phyloP scores from a whole-genome alignment of 139 green algal species.

The Monoraphidium neglectum region DNA sequence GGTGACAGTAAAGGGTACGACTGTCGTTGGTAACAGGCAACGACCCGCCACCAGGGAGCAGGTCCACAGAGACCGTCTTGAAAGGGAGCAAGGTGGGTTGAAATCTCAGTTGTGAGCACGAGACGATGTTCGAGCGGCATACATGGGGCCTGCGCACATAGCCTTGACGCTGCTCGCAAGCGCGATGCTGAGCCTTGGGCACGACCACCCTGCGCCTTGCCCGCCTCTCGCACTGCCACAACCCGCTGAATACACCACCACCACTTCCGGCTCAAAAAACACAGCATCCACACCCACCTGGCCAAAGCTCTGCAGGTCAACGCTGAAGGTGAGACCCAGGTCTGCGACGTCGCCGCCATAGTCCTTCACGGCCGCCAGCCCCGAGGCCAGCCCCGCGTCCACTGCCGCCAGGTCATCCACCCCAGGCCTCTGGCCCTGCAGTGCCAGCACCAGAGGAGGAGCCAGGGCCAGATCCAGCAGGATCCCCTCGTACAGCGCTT shows the following conservation, averaged over 20 bases:
- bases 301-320: too few relatives aligned
- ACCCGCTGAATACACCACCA: too few relatives aligned
- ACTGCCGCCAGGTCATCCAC: slow-evolving; percentile 75
- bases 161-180: too few relatives aligned
- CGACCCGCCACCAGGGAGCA: slow-evolving; percentile 62
- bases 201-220: too few relatives aligned
- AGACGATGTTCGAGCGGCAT: too few relatives aligned
- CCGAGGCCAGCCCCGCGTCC: slow-evolving; percentile 57
- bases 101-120: too few relatives aligned
- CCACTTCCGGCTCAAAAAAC: too few relatives aligned
- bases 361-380: slow-evolving; percentile 60
- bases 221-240: too few relatives aligned
- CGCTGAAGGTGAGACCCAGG: slow-evolving; percentile 79
- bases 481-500: slow-evolving; percentile 83
- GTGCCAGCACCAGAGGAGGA: slow-evolving; percentile 25
- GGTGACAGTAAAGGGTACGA: slow-evolving; percentile 75
- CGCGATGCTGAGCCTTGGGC: too few relatives aligned
- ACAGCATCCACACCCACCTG: too few relatives aligned
- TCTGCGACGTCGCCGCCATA: slow-evolving; percentile 69
- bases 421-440: slow-evolving; percentile 60
- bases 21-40: slow-evolving; percentile 73
- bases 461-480: slow-evolving; percentile 77
- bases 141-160: too few relatives aligned
- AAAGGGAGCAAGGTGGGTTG: too few relatives aligned
- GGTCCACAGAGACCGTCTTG: slow-evolving; percentile 44